Evolutionary conservation across 371 early-diverging fungal species (phyloP).

Genomic region (Saksenaea oblongispora): DNA sequence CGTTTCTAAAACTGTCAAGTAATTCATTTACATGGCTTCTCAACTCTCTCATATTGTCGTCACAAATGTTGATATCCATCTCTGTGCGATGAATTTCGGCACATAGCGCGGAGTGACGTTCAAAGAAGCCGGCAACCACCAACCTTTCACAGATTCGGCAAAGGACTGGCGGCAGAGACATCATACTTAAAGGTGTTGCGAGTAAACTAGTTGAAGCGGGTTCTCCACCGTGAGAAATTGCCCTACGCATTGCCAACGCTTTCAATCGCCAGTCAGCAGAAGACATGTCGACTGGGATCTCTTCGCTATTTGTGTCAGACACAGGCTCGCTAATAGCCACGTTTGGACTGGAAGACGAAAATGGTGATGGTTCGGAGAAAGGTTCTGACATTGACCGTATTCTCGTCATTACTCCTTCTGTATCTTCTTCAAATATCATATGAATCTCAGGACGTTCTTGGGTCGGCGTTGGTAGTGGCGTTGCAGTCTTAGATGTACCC

Average conservation of each 20-base stretch:
- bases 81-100: slow-evolving; percentile 78
- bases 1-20: slow-evolving; percentile 30
- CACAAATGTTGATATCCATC: slow-evolving; percentile 71
- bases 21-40: slow-evolving; percentile 51
- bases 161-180: slow-evolving; percentile 51
- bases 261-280: slow-evolving; percentile 14
- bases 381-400: background rate
- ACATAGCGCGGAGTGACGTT: slow-evolving; percentile 76
- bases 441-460: background rate
- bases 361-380: background rate
- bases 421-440: background rate
- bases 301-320: background rate
- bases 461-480: background rate
- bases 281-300: background rate
- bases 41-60: slow-evolving; percentile 71
- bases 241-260: slow-evolving; percentile 17
- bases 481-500: slow-evolving; percentile 1
- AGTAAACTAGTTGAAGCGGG: slow-evolving; percentile 13
- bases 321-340: background rate
- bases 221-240: slow-evolving; percentile 28
- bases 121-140: slow-evolving; percentile 77
- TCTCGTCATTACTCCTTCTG: background rate
- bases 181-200: slow-evolving; percentile 20
- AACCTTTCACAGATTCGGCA: slow-evolving; percentile 85
- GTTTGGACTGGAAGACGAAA: background rate